These are phyloP conservation scores for Ophiosphaerella narmari DNA, from an alignment of 2,329 filamentous ascomycete species.

Conservation along the genomic window DNA sequence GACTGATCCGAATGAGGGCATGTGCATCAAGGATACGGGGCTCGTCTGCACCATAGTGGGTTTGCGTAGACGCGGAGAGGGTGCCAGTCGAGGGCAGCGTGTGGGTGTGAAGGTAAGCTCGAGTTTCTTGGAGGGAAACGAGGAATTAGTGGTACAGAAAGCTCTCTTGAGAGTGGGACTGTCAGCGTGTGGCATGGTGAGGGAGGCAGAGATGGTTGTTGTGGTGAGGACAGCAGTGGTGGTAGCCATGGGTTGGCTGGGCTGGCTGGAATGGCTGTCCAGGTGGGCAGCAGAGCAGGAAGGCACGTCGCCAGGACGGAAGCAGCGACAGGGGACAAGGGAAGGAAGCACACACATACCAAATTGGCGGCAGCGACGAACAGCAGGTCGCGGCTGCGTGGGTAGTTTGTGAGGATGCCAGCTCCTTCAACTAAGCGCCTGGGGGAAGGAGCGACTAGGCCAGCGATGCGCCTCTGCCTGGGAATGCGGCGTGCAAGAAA, in stretches of 20 bases:
- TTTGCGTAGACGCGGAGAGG: conserved; percentile 14
- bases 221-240: conserved; percentile 9
- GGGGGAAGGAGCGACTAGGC: conserved; percentile 44
- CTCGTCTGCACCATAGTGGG: conserved; percentile 47
- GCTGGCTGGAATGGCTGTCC: conserved; percentile 28
- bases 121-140: conserved; percentile 37
- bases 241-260: not conserved
- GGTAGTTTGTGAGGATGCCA: conserved; percentile 46
- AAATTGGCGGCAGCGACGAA: conserved; percentile 30
- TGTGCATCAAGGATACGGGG: conserved; percentile 50
- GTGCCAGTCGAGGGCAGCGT: conserved; percentile 24
- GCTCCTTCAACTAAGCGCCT: conserved; percentile 49
- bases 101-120: conserved; percentile 24
- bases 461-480: conserved; percentile 40
- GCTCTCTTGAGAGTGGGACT: conserved; percentile 41
- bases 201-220: conserved; percentile 30
- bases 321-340: conserved; percentile 15
- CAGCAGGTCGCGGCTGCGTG: conserved; percentile 22
- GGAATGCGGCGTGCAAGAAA: conserved; percentile 27
- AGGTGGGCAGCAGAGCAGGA: conserved; percentile 34
- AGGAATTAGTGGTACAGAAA: conserved; percentile 41
- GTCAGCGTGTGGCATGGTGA: conserved; percentile 41
- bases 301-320: conserved; percentile 10
- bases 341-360: conserved; percentile 36
- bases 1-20: conserved; percentile 77